Conservation (phyloP, 2,329 filamentous ascomycete genomes). For the Teratosphaeria nubilosa region DNA sequence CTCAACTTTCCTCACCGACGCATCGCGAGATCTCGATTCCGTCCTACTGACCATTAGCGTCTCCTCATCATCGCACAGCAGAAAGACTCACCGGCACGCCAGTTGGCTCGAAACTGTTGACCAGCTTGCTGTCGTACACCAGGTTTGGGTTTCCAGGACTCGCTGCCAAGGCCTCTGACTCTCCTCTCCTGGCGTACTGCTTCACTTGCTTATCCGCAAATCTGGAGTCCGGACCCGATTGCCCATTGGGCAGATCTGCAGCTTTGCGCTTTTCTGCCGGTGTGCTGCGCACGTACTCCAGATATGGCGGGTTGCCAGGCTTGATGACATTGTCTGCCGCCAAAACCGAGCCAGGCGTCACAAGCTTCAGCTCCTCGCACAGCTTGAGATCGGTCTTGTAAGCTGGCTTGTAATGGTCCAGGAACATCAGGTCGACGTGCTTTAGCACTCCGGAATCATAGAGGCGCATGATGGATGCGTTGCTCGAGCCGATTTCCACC, state of each 20-base stretch:
- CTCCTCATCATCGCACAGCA: neutral
- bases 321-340: constrained; percentile 63
- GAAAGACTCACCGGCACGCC: constrained; percentile 48
- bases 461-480: constrained; percentile 54
- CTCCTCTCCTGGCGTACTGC: constrained; percentile 39
- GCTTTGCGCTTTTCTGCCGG: constrained; percentile 50
- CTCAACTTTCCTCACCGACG: constrained; percentile 25
- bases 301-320: constrained; percentile 60
- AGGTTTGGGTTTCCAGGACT: constrained; percentile 52
- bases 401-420: constrained; percentile 71
- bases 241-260: constrained; percentile 23
- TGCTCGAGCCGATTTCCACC: constrained; percentile 60
- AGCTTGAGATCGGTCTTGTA: constrained; percentile 68
- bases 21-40: constrained; percentile 58
- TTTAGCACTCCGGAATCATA: constrained; percentile 43
- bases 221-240: constrained; percentile 25
- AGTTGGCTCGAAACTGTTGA: constrained; percentile 58
- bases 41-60: constrained; percentile 40
- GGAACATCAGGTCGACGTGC: constrained; percentile 61
- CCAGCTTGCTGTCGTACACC: constrained; percentile 54
- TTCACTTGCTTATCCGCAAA: constrained; percentile 38
- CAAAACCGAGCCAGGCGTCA: constrained; percentile 52
- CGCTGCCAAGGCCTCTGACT: constrained; percentile 33
- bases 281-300: constrained; percentile 58
- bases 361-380: constrained; percentile 58